Conservation (phyloP, 257 asterid genomes). For the Galeopsis tetrahit region DNA sequence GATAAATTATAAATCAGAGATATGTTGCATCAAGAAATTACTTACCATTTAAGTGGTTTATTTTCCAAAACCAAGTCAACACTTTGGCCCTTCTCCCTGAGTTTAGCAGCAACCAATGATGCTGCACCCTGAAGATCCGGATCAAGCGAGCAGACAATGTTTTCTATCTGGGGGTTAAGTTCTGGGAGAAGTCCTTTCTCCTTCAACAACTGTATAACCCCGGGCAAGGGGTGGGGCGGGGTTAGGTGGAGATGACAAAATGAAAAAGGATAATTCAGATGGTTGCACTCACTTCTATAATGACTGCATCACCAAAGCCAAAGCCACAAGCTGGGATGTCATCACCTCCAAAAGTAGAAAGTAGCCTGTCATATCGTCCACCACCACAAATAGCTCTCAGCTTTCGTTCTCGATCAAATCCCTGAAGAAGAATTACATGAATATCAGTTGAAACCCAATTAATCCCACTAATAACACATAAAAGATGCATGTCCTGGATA, state of each 20-base stretch:
- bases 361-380: conserved; percentile 85
- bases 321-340: conserved; percentile 98
- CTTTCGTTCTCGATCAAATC: conserved; percentile 92
- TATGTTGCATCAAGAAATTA: background rate
- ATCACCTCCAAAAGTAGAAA: conserved; percentile 92
- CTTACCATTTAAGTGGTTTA: conserved; percentile 91
- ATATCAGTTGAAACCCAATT: conserved; percentile 14
- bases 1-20: background rate
- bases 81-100: conserved; percentile 81
- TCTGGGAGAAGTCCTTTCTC: conserved; percentile 87
- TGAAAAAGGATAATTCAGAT: conserved; percentile 31
- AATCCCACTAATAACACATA: background rate
- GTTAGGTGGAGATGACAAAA: conserved; percentile 19
- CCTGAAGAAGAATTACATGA: conserved; percentile 50
- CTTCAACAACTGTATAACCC: conserved; percentile 72
- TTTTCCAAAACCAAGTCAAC: conserved; percentile 91
- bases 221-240: background rate
- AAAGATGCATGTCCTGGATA: conserved; percentile 2
- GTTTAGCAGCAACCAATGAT: conserved; percentile 71
- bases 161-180: conserved; percentile 65
- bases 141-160: conserved; percentile 88
- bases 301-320: conserved; percentile 98
- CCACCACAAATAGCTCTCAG: conserved; percentile 98
- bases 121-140: conserved; percentile 79
- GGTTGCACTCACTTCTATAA: conserved; percentile 74